A percentile compares a stretch with the other conserved stretches of the same genome.
phyloP scores from a whole-genome alignment of 1,284 basidiomycete species.

The Bjerkandera adusta region DNA sequence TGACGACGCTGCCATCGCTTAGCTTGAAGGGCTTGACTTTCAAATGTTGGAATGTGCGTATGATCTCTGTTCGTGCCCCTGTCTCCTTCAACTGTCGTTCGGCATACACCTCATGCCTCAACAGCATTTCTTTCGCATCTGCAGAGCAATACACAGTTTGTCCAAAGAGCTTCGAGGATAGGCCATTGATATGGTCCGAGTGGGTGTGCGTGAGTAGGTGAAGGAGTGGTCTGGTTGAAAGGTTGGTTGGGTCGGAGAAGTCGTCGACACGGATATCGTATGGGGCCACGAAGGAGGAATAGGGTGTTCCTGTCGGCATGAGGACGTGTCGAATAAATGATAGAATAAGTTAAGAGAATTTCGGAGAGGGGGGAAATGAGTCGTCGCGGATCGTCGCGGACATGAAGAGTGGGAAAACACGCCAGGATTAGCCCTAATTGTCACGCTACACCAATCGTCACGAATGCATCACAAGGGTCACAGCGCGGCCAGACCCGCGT shows the following conservation, averaged over 20 bases:
- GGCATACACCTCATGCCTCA: constrained; percentile 67
- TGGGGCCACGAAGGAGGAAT: constrained; percentile 60
- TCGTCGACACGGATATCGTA: constrained; percentile 82
- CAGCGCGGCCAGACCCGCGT: too few relatives aligned
- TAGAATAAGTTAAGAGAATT: neutral
- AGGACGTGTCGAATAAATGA: neutral
- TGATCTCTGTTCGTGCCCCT: constrained; percentile 52
- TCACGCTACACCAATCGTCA: neutral
- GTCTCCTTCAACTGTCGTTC: constrained; percentile 57
- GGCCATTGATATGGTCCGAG: constrained; percentile 74
- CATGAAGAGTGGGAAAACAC: too few relatives aligned
- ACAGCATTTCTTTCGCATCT: constrained; percentile 82
- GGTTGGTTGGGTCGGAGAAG: constrained; percentile 48
- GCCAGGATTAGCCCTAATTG: too few relatives aligned
- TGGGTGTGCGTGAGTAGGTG: constrained; percentile 84
- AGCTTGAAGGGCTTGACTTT: constrained; percentile 49
- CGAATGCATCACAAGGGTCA: neutral
- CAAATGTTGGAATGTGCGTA: constrained; percentile 66
- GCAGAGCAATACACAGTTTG: constrained; percentile 69
- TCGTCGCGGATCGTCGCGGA: constrained; percentile 4
- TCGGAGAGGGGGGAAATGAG: neutral
- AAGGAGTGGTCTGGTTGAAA: constrained; percentile 49
- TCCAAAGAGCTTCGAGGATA: constrained; percentile 68
- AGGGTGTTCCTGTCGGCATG: constrained; percentile 74
- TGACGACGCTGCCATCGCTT: constrained; percentile 46